These are phyloP conservation scores for Lophium mytilinum DNA, from an alignment of 495 filamentous ascomycete genomes.

Conservation along the genomic window DNA sequence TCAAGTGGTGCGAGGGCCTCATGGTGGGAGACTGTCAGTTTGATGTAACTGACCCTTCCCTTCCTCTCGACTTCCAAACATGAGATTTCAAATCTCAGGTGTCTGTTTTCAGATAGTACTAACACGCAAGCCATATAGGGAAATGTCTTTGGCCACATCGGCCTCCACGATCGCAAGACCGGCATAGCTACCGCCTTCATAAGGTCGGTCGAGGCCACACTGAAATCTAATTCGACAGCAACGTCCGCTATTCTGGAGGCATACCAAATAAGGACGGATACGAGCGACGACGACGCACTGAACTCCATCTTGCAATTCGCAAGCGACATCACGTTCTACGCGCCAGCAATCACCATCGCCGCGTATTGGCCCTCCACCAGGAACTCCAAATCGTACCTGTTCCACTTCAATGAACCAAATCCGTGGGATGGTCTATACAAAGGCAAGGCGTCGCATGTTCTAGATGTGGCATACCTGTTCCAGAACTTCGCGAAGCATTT, in stretches of 20 bases:
- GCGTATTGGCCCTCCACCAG: conserved; percentile 29
- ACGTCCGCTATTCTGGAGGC: conserved; percentile 28
- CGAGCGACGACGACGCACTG: conserved; percentile 32
- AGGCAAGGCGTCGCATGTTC: conserved; percentile 36
- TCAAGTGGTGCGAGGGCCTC: conserved; percentile 33
- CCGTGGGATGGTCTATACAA: conserved; percentile 43
- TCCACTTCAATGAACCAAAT: conserved; percentile 44
- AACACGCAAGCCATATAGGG: conserved; percentile 12
- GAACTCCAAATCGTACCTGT: conserved; percentile 32
- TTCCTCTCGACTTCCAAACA: neutral
- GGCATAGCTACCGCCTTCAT: conserved; percentile 33
- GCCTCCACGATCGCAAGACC: conserved; percentile 18
- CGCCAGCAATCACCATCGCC: conserved; percentile 33
- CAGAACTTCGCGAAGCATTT: conserved; percentile 40
- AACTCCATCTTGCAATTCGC: conserved; percentile 32
- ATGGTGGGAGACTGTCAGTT: conserved; percentile 38
- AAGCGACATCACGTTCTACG: conserved; percentile 37
- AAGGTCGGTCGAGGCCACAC: conserved; percentile 21
- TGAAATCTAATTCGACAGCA: conserved; percentile 16
- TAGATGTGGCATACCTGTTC: conserved; percentile 42
- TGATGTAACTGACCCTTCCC: conserved; percentile 30
- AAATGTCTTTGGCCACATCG: conserved; percentile 27
- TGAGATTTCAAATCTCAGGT: too few relatives aligned
- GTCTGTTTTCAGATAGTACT: neutral
- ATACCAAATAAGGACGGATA: conserved; percentile 29